Evolutionary conservation across 108 stramenopile species (phyloP), one percentile per base, ranked within the genome.

Genomic region (Bacterosira constricta): DNA sequence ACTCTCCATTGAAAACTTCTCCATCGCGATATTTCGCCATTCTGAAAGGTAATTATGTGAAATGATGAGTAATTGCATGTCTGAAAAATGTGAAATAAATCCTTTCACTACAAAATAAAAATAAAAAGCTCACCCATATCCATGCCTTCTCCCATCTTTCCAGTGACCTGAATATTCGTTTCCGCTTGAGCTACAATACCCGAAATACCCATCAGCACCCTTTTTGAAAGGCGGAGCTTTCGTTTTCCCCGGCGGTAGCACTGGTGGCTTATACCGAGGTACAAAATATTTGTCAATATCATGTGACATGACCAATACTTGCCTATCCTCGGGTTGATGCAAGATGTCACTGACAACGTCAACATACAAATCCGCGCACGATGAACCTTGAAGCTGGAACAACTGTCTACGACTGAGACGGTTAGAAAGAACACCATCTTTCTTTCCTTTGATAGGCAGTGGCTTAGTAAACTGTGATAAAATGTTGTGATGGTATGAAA

Each of bases 191-290:
- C 71, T 72, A 49, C 31, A 60, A 51, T 80, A 80, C 4, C 49
- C 49, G 66, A 67, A 80, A 26, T 55, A 72, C 17, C 79, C 77
- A 52, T 65, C 70, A 57, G 72, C 79, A 23, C 71, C 79, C 57
- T 72, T 71, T 51, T 60, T 66, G 26, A 54, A 80, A 5, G 46
- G 26, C 1, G 71, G 79, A 12, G 46, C 59, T 41, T 42, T 51
- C 36, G 34, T 10, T 41, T 54, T 60, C 11, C 54, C 59, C 18
- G 70, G 42, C 13, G 79, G 79, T 31, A 63, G 10, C 13, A 21
- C 1, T 9, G 79, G 79, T 37, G 71, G 47, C 25, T 39, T 30
- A 30, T 71, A 71, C 1, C 49, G 60, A 0, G 79, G 79, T 20
- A 80, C 62, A 23, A 62, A 56, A 52, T 68, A 52, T 21, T 62